These are phyloP conservation scores for Boletales sp. DNA, from an alignment of 768 basidiomycete genomes.

Conservation along the genomic window DNA sequence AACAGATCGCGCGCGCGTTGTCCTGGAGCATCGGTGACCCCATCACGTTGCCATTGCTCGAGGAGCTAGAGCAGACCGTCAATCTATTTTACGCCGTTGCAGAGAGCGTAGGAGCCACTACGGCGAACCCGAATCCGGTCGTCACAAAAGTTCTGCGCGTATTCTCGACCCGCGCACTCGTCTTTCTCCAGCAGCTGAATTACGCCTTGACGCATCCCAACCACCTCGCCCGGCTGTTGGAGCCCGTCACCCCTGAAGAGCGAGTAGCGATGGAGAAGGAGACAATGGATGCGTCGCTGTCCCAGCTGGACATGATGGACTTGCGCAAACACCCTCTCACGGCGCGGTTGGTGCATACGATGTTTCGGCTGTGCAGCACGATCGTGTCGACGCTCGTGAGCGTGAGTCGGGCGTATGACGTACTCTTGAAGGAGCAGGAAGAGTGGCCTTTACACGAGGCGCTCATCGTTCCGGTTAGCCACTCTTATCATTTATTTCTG, in stretches of 20 bases:
- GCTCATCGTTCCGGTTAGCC: slow-evolving; percentile 67
- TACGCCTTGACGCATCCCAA: slow-evolving; percentile 91
- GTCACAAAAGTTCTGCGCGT: slow-evolving; percentile 63
- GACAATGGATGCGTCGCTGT: slow-evolving; percentile 29
- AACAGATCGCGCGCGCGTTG: slow-evolving; percentile 72
- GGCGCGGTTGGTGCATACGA: slow-evolving; percentile 63
- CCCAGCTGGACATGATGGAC: slow-evolving; percentile 49
- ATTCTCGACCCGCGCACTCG: slow-evolving; percentile 65
- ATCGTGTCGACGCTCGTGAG: slow-evolving; percentile 67
- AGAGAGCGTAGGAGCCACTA: slow-evolving; percentile 32
- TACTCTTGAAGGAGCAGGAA: slow-evolving; percentile 59
- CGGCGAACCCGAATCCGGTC: slow-evolving; percentile 34
- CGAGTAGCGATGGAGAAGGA: slow-evolving; percentile 66
- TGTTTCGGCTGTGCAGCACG: slow-evolving; percentile 69
- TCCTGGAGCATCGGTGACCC: slow-evolving; percentile 81
- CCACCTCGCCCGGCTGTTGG: slow-evolving; percentile 76
- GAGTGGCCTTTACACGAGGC: slow-evolving; percentile 72
- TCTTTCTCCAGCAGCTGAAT: slow-evolving; percentile 82
- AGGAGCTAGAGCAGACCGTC: slow-evolving; percentile 80
- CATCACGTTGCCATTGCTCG: slow-evolving; percentile 70
- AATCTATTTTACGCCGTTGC: slow-evolving; percentile 77
- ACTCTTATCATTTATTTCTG: neutral
- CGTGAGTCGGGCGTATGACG: slow-evolving; percentile 65
- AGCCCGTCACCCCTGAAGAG: slow-evolving; percentile 77
- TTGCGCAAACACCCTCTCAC: slow-evolving; percentile 68